Base-by-base conservation (phyloP, 2,329 filamentous ascomycete species). In the Colletotrichum orbiculare region DNA sequence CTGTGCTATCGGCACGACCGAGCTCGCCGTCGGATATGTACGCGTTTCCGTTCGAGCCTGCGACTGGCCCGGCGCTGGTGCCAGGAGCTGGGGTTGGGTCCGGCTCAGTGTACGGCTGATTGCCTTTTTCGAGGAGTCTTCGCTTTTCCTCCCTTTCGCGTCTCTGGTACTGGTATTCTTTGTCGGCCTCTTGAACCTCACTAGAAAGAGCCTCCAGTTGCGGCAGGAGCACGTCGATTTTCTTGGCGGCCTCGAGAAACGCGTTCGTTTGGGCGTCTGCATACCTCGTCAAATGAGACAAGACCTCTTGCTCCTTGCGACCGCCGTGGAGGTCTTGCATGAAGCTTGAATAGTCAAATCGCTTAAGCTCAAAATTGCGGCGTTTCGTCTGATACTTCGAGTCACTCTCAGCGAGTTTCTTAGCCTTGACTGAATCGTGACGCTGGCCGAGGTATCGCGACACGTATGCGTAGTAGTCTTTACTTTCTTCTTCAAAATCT, bases 291-390 rank as follows among this genome's bases (percentile, higher is more conserved):
- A 99, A 84, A 74, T 97, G 92, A 1, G 95, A 98, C 37, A 99
- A 79, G 5, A 99, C 92, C 76, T 99, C 96, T 74, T 98, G 96
- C 73, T 99, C 96, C 76, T 98, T 99, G 68, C 96, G 90, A n/a
- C 96, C 96, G 37, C 96, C 96, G 68, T 98, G 96, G n/a, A 99
- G 84, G 81, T 99, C 96, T 73, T 98, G 95, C 92, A 99, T 97
- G 74, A 98, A 99, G 12, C 93, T 97, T 3, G 95, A 98, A 76
- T 99, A 99, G 77, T 99, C 96, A 73, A 99, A 99, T 9, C 96
- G 90, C 81, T 97, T 97, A 62, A 99, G 85, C 81, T 99, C 96
- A 73, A 99, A 99, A 71, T 94, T 97, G 48, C 93, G 90, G 69
- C 94, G 88, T 81, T 98, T 98, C 49, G 86, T 89, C 76, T 98